phyloP scores from a whole-genome alignment of 176 grass and related monocot species.

The Melocanna baccifera region DNA sequence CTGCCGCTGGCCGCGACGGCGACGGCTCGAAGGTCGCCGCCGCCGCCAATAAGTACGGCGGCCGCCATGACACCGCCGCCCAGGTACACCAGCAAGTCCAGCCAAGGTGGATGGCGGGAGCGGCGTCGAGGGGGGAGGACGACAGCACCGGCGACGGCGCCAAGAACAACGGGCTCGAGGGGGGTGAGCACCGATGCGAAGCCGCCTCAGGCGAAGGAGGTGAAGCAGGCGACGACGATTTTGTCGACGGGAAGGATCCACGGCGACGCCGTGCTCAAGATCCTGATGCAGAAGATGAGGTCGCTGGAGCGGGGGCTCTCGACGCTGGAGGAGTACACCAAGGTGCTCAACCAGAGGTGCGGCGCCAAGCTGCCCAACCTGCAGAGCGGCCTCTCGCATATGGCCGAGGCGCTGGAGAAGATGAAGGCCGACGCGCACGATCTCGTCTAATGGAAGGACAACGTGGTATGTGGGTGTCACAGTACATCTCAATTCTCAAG shows the following conservation, averaged over 20 bases:
- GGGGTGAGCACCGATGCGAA: conserved; percentile 6
- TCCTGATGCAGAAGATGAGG: conserved; percentile 87
- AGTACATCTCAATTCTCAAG: neutral
- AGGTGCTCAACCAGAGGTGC: conserved; percentile 57
- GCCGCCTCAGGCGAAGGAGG: conserved; percentile 27
- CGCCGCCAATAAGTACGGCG: neutral
- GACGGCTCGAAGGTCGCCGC: conserved; percentile 31
- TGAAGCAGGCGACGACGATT: conserved; percentile 29
- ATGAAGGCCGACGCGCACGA: conserved; percentile 44
- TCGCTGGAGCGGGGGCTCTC: conserved; percentile 58
- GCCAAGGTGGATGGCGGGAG: neutral
- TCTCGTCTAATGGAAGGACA: conserved; percentile 38
- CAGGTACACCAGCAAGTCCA: neutral
- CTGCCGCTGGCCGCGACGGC: neutral
- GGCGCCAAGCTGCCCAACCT: conserved; percentile 60
- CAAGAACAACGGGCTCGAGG: conserved; percentile 31
- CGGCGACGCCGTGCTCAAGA: conserved; percentile 77
- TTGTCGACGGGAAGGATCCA: conserved; percentile 40
- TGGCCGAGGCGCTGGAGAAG: conserved; percentile 38
- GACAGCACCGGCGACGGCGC: conserved; percentile 10
- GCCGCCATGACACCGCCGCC: conserved; percentile 14
- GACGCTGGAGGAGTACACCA: conserved; percentile 66
- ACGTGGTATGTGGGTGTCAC: conserved; percentile 18
- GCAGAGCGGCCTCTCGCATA: conserved; percentile 51
- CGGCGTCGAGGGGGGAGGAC: neutral